Base-by-base conservation (phyloP, 441 rosid genomes). In the Syzygium malaccense region DNA sequence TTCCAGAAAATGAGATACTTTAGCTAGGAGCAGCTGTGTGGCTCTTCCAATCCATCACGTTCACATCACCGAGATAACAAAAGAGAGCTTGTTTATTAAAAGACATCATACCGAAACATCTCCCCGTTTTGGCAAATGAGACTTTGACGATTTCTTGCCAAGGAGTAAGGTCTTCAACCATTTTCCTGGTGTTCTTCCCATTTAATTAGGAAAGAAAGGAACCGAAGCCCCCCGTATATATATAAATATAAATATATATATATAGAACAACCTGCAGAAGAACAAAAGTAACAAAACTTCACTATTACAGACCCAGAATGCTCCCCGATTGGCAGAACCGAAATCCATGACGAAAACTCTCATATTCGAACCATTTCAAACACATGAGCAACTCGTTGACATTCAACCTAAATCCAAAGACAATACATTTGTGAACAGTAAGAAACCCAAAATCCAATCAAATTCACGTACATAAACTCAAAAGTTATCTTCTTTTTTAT, bases 111-210 rank as follows among this genome's bases (percentile, higher is more conserved):
- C 95, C 94, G 88, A 32, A 91, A 90, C 92, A 57, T 89, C 94
- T 80, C 71, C 92, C 90, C 90, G 94, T 89, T 95, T 94, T 45
- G 96, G 93, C 89, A 94, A 89, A 88, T 90, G 94, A 71, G 97
- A 95, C 87, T 94, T 97, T 0, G 98, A 94, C 84, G 97, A 94
- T 87, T 94, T 96, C 96, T 95, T 97, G 85, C 97, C 95, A 56
- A 91, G 94, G 68, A 95, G 90, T 64, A 97, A 88, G 49, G 93
- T 92, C 96, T 94, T 97, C 90, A 97, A 91, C 99, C 99, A 95
- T 93, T 94, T 95, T 88, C 93, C 96, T 53, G 96, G 95, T 25
- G 95, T 93, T 91, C 92, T 95, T 58, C 99, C 97, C 99, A 97
- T 97, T 49, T 45, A 51, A 45, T 17, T 20, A n/a, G 55, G 75